These are phyloP conservation scores for Pythium periplocum DNA, from an alignment of 352 stramenopile species.

Conservation along the genomic window DNA sequence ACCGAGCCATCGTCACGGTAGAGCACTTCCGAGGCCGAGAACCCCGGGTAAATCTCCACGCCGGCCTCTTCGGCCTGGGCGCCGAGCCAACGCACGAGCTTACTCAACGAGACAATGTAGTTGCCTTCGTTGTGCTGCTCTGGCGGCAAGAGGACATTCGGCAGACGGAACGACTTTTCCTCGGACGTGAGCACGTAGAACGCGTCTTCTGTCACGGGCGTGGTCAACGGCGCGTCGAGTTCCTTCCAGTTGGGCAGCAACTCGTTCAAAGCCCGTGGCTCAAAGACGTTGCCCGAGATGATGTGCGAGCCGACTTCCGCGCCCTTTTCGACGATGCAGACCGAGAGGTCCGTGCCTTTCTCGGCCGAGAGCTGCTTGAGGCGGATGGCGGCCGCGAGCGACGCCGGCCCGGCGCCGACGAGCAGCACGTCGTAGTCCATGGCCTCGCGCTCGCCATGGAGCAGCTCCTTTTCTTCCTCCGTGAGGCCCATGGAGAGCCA, in stretches of 20 bases:
- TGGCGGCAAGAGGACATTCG: conserved; percentile 90
- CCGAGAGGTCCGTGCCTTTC: conserved; percentile 91
- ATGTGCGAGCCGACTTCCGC: conserved; percentile 98
- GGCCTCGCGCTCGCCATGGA: conserved; percentile 78
- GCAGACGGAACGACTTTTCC: conserved; percentile 80
- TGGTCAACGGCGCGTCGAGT: conserved; percentile 85
- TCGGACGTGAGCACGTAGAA: conserved; percentile 91
- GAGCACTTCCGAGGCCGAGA: conserved; percentile 93
- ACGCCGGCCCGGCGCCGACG: conserved; percentile 86
- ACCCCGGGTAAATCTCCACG: conserved; percentile 99
- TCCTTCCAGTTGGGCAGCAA: conserved; percentile 96
- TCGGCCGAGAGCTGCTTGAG: conserved; percentile 96
- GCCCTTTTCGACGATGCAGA: conserved; percentile 95
- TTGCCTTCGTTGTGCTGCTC: conserved; percentile 99
- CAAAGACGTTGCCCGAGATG: conserved; percentile 98
- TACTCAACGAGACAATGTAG: conserved; percentile 96
- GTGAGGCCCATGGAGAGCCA: conserved; percentile 37
- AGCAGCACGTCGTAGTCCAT: conserved; percentile 99
- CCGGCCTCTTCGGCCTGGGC: conserved; percentile 95
- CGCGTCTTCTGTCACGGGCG: conserved; percentile 91
- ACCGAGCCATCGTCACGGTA: conserved; percentile 83
- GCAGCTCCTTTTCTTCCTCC: conserved; percentile 60
- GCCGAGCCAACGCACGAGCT: conserved; percentile 96
- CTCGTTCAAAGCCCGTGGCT: conserved; percentile 95
- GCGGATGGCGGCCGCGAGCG: conserved; percentile 95